A percentile compares a stretch with the other conserved stretches of the same genome.
phyloP scores from a whole-genome alignment of 2,329 filamentous ascomycete species.

The Epichloe elymi region DNA sequence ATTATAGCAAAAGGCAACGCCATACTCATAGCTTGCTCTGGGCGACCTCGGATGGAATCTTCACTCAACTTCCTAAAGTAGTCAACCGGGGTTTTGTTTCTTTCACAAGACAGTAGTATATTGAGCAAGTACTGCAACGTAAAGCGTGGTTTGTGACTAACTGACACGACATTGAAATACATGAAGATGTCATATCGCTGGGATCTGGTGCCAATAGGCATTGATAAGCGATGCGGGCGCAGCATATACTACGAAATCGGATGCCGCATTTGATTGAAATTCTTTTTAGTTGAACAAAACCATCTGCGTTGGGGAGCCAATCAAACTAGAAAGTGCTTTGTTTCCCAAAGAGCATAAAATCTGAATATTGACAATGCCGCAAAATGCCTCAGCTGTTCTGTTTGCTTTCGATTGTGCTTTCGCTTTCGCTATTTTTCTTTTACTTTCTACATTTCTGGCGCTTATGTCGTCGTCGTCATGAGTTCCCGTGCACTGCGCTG shows the following conservation, averaged over 20 bases:
- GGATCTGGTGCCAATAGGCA: not conserved
- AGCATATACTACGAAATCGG: not conserved
- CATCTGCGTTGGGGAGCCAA: not conserved
- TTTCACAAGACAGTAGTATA: not conserved
- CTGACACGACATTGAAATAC: not conserved
- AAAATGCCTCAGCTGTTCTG: not conserved
- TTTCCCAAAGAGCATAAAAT: not conserved
- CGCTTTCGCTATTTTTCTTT: not conserved
- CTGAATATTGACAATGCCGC: not conserved
- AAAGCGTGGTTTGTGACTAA: not conserved
- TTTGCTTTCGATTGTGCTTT: not conserved
- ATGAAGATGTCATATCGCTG: not conserved
- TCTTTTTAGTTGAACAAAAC: not conserved
- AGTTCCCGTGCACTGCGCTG: conserved; percentile 25
- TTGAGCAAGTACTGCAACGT: not conserved
- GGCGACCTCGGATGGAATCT: too few relatives aligned
- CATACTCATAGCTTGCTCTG: not conserved
- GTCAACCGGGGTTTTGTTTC: too few relatives aligned
- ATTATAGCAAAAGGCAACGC: not conserved
- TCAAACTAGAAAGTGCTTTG: not conserved
- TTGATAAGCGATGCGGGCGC: not conserved
- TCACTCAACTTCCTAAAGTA: too few relatives aligned
- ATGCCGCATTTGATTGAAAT: not conserved
- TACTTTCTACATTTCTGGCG: not conserved
- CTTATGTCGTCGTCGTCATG: conserved; percentile 6